Evolutionary conservation across 2,329 filamentous ascomycete species (phyloP), one percentile per base, ranked within the genome.

Genomic region (Colletotrichum falcatum): DNA sequence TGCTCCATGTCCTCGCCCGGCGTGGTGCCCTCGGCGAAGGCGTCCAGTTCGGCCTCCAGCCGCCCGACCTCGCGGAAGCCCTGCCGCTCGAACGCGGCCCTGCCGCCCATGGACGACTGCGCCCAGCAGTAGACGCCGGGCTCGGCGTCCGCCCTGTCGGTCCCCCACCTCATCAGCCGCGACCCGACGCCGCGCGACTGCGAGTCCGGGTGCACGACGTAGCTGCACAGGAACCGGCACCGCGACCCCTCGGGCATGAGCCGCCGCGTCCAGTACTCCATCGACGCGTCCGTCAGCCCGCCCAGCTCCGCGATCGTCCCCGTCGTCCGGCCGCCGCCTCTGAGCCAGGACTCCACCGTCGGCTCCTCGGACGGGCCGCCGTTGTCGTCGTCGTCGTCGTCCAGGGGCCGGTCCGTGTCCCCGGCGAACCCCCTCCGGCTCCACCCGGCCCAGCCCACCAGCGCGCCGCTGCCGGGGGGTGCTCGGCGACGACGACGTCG

Each of bases 391-490:
- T 76, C 75, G 7, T 33, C 30, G 16, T 76, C 75, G 5, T 37
- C 53, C 20, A 65, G 60, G 12, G 73, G 62, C 8, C 77, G 75
- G 55, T 75, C 79, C 18, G 14, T 9, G 14, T 71, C 70, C 2
- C 75, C 58, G 2, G 74, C 71, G 44, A 81, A 72, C 26, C 75
- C 76, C 5, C 71, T 72, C 18, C 78, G 75, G 11, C 74, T 77
- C 81, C 80, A 83, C 35, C 77, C 77, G 9, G 75, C 74, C 75
- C 77, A 82, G 5, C 80, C 81, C 18, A 79, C 61, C 35, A 79
- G 74, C 3, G 74, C 66, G 1, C 77, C 78, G 1, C 74, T 76
- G 3, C 60, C 55, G 62, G 44, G 44, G 42, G 39, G 14, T 81
- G 76, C 12, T 78, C 76, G 6, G 78, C 80, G 71, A 81, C 81